Base-by-base conservation (phyloP, 2,329 filamentous ascomycete genomes). In the Sordariomycetes sp. region DNA sequence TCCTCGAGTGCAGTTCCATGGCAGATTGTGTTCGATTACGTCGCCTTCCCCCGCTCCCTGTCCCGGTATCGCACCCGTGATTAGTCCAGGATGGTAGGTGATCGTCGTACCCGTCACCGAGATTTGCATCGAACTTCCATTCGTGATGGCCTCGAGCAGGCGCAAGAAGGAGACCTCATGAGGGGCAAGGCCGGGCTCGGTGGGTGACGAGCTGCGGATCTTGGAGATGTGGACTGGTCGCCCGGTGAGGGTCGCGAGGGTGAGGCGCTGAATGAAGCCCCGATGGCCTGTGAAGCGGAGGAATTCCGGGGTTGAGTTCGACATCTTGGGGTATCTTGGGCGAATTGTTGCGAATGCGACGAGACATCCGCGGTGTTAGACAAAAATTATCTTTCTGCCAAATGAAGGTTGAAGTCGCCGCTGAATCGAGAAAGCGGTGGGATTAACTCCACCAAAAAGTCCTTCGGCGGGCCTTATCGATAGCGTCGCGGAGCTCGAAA, bases 81-180 rank as follows among this genome's bases (percentile, higher is more conserved):
- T 93, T 26, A 98, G 68, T 23, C 92, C 92, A 0, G 92, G 92
- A 44, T 85, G 82, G 63, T 93, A 98, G 24, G 88, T 81, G 36
- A 98, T 75, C 2, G 86, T 88, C 1, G 92, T 96, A 53, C 92
- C 92, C 2, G 87, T 95, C 63, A 94, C 92, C 9, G 87, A 94
- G 47, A 98, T 94, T 51, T 95, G 88, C 63, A 96, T 86, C 36
- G 83, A 79, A 38, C 84, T 85, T 61, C 92, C 92, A 68, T 98
- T 98, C 51, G 92, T 98, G 49, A 98, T 72, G 46, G 86, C 75
- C 59, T 96, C 92, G 51, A 98, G 79, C 14, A 98, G 82, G 37
- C 92, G 88, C 21, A 98, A 74, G 59, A 98, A 90, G 30, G 92
- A 96, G 49, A 96, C 80, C 63, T 98, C 92, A 64, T 94, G 83